Base-by-base conservation (phyloP, 805 yeast species). In the Yarrowia sp. region DNA sequence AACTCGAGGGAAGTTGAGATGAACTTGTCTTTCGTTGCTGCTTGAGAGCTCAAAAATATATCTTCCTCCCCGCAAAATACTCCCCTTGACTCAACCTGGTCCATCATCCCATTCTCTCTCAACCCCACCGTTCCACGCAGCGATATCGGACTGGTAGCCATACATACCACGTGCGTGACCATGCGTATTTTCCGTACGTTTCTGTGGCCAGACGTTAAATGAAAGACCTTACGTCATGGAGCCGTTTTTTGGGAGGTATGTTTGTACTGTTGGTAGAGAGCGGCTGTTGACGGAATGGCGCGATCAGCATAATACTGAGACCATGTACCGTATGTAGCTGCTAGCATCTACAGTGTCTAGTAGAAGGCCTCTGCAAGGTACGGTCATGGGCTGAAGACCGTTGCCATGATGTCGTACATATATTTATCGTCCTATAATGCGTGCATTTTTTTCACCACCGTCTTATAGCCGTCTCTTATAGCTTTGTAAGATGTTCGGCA, bases 141-240 rank as follows among this genome's bases (percentile, higher is more conserved):
- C 48, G 48, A 43, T 24, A 43, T 43, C 48, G 48, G 48, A 43
- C 48, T 43, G 19, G 2, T 1, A 21, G 32, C 32, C 48, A 43
- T 46, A 46, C 51, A 46, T 46, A 11, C 38, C 54, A 48, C 54
- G 54, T 48, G 54, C 54, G 54, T 12, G 17, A 3, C 17, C 26
- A 32, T 48, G 54, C 54, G 38, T 48, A 30, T 48, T 48, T 48
- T 46, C 52, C 36, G 52, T 46, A 30, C 52, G 10, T 10, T 9
- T 46, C 48, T 43, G 48, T 43, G 30, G 32, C 32, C 48, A 43
- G 48, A 21, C 22, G 48, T 22, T 43, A 43, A 16, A 43, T 43
- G 48, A 43, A 24, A 41, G 46, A 41, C n/a, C 46, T 10, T 43
- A 43, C 48, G 21, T 43, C 48, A 24, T 22, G 16, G 21, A 43